Evolutionary conservation across 352 stramenopile genomes (phyloP), one percentile per base, ranked within the genome.

Genomic region (Albugo laibachii): DNA sequence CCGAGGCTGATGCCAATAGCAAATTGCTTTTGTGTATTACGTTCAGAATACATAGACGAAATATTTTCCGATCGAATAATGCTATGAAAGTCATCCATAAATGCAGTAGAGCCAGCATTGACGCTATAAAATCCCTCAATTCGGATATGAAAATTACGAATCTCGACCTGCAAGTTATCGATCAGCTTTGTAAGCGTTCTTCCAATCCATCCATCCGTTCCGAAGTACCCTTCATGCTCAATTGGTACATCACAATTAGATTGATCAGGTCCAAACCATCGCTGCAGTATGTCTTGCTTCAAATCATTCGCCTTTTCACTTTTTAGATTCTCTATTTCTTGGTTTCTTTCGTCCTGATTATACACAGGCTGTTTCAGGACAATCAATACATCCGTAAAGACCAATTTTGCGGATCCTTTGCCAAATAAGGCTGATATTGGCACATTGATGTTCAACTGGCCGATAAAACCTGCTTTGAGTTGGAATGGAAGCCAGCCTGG

Each of bases 151-250:
- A 91, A 53, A 48, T 93, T 93, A 3, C 76, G 61, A 13, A 93
- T 72, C 46, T 93, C 78, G 44, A 93, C 69, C 62, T 93, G 80
- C 18, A 93, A 54, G 46, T 93, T 93, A 58, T 93, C 80, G 54
- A 93, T 93, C 36, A 93, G 65, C 46, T 89, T 87, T 11, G 80
- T 89, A 61, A 93, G 83, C 13, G 80, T 89, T 19, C 80, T 66
- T 36, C 80, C 80, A 37, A 93, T 80, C 72, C 78, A 93, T 24
- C 80, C 80, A 41, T 93, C 76, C 0, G 80, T 84, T 36, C 80
- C 80, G 50, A 91, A 93, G 53, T 93, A 93, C 0, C 80, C 80
- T 53, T 91, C 76, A 36, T 64, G 84, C 47, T 89, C 79, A 39
- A 81, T 66, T 0, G 66, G 57, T 13, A 83, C 66, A 0, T 57